Percentiles rank a stretch among this genome's conserved stretches.
These are phyloP conservation scores for Ceriops decandra DNA, from an alignment of 345 rosid genomes.

Conservation along the genomic window DNA sequence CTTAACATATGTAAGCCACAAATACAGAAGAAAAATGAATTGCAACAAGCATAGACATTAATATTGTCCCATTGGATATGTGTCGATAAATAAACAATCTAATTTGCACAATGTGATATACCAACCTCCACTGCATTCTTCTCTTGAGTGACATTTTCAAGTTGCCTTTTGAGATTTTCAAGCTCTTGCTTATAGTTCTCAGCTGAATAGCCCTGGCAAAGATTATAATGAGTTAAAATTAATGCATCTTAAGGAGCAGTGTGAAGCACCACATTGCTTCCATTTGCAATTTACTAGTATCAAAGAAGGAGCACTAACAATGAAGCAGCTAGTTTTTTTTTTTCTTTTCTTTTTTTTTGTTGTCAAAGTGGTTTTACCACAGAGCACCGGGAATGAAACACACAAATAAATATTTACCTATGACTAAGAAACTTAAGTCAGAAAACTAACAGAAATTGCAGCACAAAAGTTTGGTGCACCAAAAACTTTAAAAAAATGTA, in stretches of 20 bases:
- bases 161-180: slow-evolving; percentile 54
- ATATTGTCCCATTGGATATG: background rate
- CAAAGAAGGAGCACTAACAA: background rate
- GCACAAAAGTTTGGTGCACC: background rate
- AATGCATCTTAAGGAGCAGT: background rate
- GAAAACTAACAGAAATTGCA: background rate
- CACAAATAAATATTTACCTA: background rate
- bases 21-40: background rate
- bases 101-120: slow-evolving; percentile 1
- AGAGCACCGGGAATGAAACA: background rate
- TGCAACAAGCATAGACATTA: background rate
- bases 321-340: too few relatives aligned
- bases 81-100: background rate
- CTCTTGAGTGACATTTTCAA: slow-evolving; percentile 51
- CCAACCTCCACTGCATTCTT: slow-evolving; percentile 69
- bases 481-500: slow-evolving; percentile 7
- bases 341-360: background rate
- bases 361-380: background rate
- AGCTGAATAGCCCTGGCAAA: slow-evolving; percentile 35
- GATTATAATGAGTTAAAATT: background rate
- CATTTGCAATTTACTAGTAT: background rate
- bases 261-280: background rate
- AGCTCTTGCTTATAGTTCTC: slow-evolving; percentile 40
- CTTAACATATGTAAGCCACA: background rate
- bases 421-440: background rate